These are phyloP conservation scores for Sporothrix luriei DNA, from an alignment of 2,329 filamentous ascomycete genomes.

Conservation along the genomic window DNA sequence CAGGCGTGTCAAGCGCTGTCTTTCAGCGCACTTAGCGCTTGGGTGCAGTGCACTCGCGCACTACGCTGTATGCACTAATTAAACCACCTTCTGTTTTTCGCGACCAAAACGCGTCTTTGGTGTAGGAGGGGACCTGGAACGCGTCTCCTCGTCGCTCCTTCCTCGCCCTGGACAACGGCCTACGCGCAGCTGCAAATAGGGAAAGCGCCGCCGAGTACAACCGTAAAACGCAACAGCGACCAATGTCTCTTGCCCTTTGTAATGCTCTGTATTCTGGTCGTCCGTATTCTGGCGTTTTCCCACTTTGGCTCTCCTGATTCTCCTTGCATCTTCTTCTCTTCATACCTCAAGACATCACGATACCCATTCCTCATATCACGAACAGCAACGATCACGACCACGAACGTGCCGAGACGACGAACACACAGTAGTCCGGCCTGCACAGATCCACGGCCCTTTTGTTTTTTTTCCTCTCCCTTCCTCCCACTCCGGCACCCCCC, in stretches of 20 bases:
- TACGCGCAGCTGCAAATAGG: slow-evolving; percentile 23
- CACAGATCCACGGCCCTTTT: not conserved
- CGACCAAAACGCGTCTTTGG: slow-evolving; percentile 33
- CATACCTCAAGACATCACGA: slow-evolving; percentile 28
- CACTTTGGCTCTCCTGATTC: no score
- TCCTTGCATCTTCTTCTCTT: not conserved
- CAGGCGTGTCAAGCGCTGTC: not conserved
- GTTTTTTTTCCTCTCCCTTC: not conserved
- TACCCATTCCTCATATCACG: slow-evolving; percentile 13
- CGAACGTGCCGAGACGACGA: not conserved
- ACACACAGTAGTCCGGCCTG: not conserved
- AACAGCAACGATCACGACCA: slow-evolving; percentile 18
- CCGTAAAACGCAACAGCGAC: not conserved
- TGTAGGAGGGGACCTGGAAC: slow-evolving; percentile 25
- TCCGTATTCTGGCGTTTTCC: no score
- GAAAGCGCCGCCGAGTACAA: slow-evolving; percentile 30
- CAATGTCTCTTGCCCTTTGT: slow-evolving; percentile 23
- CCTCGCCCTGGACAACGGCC: not conserved
- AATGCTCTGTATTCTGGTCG: slow-evolving; percentile 14
- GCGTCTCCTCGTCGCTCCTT: slow-evolving; percentile 30
- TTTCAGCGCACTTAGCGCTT: not conserved
- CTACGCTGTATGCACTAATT: not conserved
- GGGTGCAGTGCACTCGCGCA: no score
- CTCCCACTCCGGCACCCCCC: not conserved
- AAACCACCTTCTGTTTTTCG: not conserved